Conservation (phyloP, 2,329 filamentous ascomycete genomes). For the Alternaria arborescens region DNA sequence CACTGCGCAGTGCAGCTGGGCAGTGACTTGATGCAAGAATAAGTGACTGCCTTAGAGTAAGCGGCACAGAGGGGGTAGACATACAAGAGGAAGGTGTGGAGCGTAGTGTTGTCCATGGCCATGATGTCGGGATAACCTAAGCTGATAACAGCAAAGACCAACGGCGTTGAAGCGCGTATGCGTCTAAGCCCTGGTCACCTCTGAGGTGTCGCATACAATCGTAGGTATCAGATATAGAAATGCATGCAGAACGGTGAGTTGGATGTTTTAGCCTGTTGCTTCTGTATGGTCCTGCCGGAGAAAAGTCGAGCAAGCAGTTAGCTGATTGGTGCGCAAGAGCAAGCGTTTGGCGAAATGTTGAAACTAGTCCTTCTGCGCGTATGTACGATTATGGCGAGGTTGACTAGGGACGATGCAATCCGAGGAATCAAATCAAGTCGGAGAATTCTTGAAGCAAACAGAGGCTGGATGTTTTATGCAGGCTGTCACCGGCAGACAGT, state of each 20-base stretch:
- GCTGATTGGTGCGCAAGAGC: conserved; percentile 32
- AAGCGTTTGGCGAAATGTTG: conserved; percentile 37
- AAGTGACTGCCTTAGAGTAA: conserved; percentile 29
- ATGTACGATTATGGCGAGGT: conserved; percentile 40
- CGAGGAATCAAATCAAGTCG: conserved; percentile 25
- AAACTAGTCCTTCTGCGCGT: conserved; percentile 36
- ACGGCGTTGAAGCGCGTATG: conserved; percentile 36
- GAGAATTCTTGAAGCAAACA: conserved; percentile 27
- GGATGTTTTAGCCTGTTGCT: conserved; percentile 35
- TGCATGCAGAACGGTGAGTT: conserved; percentile 34
- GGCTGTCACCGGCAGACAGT: conserved; percentile 20
- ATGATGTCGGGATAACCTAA: conserved; percentile 35
- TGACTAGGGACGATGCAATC: conserved; percentile 37
- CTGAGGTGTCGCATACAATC: conserved; percentile 27
- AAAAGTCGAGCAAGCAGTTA: conserved; percentile 23
- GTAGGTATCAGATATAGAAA: conserved; percentile 43
- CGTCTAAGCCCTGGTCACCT: conserved; percentile 34
- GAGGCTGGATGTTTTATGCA: conserved; percentile 35
- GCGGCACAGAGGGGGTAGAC: conserved; percentile 32
- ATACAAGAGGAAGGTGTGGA: conserved; percentile 68
- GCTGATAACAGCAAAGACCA: conserved; percentile 40
- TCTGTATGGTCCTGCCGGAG: conserved; percentile 33
- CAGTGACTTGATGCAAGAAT: conserved; percentile 43
- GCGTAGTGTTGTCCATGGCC: conserved; percentile 61
- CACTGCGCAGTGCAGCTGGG: conserved; percentile 65